Evolutionary conservation across 2,329 filamentous ascomycete genomes (phyloP).

Genomic region (Trichophyton equinum): DNA sequence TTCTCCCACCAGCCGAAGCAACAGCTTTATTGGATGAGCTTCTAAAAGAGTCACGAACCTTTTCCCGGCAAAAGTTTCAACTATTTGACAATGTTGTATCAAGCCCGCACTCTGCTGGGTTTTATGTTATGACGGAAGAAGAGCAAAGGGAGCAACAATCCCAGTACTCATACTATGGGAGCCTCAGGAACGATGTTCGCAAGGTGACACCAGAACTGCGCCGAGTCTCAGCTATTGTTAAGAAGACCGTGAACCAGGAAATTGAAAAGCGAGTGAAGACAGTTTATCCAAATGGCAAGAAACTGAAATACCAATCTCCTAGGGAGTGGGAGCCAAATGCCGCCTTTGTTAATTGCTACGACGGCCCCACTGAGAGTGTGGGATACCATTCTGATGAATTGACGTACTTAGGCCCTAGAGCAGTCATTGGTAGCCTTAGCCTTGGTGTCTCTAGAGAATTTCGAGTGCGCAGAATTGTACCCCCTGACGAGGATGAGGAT

Average conservation of each 20-base stretch:
- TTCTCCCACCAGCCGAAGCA: slow-evolving; percentile 60
- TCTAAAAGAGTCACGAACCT: slow-evolving; percentile 58
- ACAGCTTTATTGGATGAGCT: slow-evolving; percentile 64
- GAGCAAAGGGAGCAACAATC: slow-evolving; percentile 58
- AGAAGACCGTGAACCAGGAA: slow-evolving; percentile 63
- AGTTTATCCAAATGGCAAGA: slow-evolving; percentile 56
- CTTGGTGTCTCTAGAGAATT: slow-evolving; percentile 91
- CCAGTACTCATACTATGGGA: slow-evolving; percentile 79
- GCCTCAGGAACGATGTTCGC: slow-evolving; percentile 60
- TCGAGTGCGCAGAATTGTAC: slow-evolving; percentile 64
- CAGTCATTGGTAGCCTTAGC: slow-evolving; percentile 80
- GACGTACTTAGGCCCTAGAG: slow-evolving; percentile 79
- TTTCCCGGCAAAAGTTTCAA: slow-evolving; percentile 62
- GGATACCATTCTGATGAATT: slow-evolving; percentile 89
- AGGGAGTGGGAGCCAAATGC: slow-evolving; percentile 71
- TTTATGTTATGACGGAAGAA: slow-evolving; percentile 65
- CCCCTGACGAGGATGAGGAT: slow-evolving; percentile 39
- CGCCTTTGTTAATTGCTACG: slow-evolving; percentile 89
- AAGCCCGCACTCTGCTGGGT: slow-evolving; percentile 69
- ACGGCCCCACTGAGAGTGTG: slow-evolving; percentile 66
- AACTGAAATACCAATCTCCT: slow-evolving; percentile 65
- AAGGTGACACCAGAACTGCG: slow-evolving; percentile 62
- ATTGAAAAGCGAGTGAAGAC: slow-evolving; percentile 58
- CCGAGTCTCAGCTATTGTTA: slow-evolving; percentile 56
- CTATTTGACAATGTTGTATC: slow-evolving; percentile 78